Conservation (phyloP, 2,329 filamentous ascomycete species). For the Verticillium zaregamsianum region DNA sequence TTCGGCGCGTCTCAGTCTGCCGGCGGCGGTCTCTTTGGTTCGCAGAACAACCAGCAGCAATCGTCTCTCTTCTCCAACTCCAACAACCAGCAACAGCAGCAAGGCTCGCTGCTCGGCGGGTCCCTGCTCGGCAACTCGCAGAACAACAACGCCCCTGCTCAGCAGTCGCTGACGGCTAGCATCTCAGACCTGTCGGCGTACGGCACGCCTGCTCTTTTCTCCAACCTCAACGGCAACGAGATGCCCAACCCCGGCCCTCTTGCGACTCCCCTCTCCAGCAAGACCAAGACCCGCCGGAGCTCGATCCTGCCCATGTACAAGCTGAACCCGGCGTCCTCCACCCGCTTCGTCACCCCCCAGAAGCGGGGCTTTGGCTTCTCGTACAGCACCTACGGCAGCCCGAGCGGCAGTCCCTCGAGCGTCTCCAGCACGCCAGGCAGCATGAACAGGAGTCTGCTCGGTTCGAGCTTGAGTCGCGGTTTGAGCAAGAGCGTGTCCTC, state of each 20-base stretch:
- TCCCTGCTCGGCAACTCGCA: conserved; percentile 59
- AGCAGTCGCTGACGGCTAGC: conserved; percentile 68
- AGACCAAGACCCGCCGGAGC: conserved; percentile 69
- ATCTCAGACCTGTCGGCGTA: conserved; percentile 84
- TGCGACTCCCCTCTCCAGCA: conserved; percentile 80
- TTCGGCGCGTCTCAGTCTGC: conserved; percentile 44
- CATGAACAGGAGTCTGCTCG: conserved; percentile 61
- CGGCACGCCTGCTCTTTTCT: conserved; percentile 82
- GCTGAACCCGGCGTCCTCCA: conserved; percentile 74
- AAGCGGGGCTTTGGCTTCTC: conserved; percentile 88
- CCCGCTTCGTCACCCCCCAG: conserved; percentile 77
- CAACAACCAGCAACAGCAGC: conserved; percentile 34
- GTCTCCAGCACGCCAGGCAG: conserved; percentile 65
- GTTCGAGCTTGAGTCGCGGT: conserved; percentile 63
- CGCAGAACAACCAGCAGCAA: conserved; percentile 39
- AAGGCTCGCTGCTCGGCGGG: conserved; percentile 33
- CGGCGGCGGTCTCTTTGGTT: conserved; percentile 52
- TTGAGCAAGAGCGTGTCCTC: conserved; percentile 86
- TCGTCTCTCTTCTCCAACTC: conserved; percentile 42
- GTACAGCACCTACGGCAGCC: conserved; percentile 87
- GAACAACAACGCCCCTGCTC: conserved; percentile 41
- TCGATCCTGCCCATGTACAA: conserved; percentile 84
- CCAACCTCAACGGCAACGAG: conserved; percentile 61
- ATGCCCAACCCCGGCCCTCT: conserved; percentile 77
- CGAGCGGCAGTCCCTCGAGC: conserved; percentile 64